A percentile compares a stretch with the other conserved stretches of the same genome.
phyloP scores from a whole-genome alignment of 441 rosid species.

The Gossypium schwendimanii region DNA sequence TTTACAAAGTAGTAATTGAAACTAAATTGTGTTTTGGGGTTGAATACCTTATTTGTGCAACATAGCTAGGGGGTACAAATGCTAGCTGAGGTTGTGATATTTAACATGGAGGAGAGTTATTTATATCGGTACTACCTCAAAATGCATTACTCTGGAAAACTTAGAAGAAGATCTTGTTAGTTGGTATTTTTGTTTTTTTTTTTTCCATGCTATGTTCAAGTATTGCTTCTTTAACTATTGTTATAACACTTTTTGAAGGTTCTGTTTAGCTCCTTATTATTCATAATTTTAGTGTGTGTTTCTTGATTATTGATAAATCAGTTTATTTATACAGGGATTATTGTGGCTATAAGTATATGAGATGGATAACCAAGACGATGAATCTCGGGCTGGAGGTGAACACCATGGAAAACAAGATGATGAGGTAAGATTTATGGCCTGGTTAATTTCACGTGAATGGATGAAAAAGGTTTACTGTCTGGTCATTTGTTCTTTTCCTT shows the following conservation, averaged over 20 bases:
- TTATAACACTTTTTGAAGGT: background rate
- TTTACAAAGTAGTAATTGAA: too few species aligned
- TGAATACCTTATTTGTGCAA: background rate
- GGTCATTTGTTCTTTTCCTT: background rate
- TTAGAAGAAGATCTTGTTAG: background rate
- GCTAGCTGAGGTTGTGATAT: background rate
- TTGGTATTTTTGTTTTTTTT: background rate
- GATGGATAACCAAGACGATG: slow-evolving; percentile 77
- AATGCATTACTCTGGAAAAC: background rate
- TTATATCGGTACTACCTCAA: background rate
- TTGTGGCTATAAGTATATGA: slow-evolving; percentile 6
- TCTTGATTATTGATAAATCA: background rate
- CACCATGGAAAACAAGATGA: slow-evolving; percentile 57
- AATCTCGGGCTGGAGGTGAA: slow-evolving; percentile 38
- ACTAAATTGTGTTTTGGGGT: background rate
- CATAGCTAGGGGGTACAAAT: background rate
- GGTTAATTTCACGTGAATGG: background rate
- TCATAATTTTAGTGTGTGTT: background rate
- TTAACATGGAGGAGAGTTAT: background rate
- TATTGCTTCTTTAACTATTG: background rate
- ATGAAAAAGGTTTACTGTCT: background rate
- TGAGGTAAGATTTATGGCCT: slow-evolving; percentile 45
- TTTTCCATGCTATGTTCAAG: too few species aligned
- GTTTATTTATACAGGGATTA: background rate
- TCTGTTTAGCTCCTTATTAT: background rate